Conservation (phyloP, 495 filamentous ascomycete species). For the Penicillium crystallinum region DNA sequence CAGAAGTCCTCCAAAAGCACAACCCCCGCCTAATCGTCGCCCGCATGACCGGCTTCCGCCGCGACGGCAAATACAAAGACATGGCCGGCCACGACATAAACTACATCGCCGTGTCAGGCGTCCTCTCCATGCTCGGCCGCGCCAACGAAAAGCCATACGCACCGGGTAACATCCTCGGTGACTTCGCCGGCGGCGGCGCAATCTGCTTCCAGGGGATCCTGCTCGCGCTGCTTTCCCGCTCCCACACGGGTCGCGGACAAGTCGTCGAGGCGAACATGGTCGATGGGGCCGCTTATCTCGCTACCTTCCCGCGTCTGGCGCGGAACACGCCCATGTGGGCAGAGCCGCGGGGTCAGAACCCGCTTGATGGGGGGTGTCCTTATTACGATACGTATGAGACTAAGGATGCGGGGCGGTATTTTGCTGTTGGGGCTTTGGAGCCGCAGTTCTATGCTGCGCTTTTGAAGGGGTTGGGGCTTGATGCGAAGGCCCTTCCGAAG, state of each 20-base stretch:
- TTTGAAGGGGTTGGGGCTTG: conserved; percentile 58
- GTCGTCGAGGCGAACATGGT: conserved; percentile 97
- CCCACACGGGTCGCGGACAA: conserved; percentile 63
- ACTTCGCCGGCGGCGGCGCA: conserved; percentile 89
- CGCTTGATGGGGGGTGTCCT: conserved; percentile 78
- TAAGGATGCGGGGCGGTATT: conserved; percentile 67
- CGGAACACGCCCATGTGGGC: conserved; percentile 55
- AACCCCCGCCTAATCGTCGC: conserved; percentile 80
- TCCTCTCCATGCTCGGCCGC: conserved; percentile 69
- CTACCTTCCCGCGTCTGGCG: conserved; percentile 65
- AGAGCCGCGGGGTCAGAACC: conserved; percentile 63
- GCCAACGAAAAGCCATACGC: conserved; percentile 63
- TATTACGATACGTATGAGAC: conserved; percentile 89
- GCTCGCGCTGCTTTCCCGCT: conserved; percentile 39
- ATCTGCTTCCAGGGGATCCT: conserved; percentile 60
- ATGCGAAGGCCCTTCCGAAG: conserved; percentile 45
- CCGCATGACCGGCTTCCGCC: conserved; percentile 82
- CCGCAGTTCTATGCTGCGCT: conserved; percentile 73
- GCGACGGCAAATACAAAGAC: conserved; percentile 73
- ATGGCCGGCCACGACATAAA: conserved; percentile 99
- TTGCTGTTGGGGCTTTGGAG: conserved; percentile 89
- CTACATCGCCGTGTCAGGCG: conserved; percentile 85
- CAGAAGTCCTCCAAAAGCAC: conserved; percentile 49
- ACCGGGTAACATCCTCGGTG: conserved; percentile 78
- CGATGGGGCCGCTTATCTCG: conserved; percentile 75